These are phyloP conservation scores for Erodium moschatum DNA, from an alignment of 441 rosid species.

Conservation along the genomic window DNA sequence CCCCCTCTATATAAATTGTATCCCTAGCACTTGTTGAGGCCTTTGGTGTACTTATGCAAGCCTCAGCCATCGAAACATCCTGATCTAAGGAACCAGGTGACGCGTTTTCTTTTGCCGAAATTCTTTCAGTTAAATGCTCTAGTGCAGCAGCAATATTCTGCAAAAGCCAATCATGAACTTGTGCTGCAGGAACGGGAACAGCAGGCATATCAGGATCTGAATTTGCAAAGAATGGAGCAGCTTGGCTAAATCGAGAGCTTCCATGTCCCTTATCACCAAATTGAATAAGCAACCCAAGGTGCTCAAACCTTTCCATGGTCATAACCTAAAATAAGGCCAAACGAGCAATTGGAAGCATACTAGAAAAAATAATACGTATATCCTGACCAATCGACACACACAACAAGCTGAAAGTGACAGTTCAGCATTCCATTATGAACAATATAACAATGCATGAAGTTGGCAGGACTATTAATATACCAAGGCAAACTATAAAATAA, in stretches of 20 bases:
- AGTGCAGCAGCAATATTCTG: constrained; percentile 66
- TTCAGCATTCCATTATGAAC: too few species aligned
- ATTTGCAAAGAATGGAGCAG: constrained; percentile 88
- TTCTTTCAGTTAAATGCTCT: constrained; percentile 70
- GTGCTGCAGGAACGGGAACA: constrained; percentile 75
- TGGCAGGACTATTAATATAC: too few species aligned
- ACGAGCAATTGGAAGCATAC: constrained; percentile 18
- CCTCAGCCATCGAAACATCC: constrained; percentile 88
- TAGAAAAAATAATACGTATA: too few species aligned
- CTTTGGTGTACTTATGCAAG: constrained; percentile 59
- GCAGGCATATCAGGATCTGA: constrained; percentile 99
- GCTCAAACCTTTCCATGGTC: constrained; percentile 86
- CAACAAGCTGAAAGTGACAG: too few species aligned
- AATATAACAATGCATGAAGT: too few species aligned
- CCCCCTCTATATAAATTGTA: constrained; percentile 72
- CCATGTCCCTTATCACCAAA: constrained; percentile 83
- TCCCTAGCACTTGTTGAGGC: constrained; percentile 51
- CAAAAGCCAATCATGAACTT: constrained; percentile 84
- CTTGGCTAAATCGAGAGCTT: constrained; percentile 68
- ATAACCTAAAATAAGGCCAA: constrained; percentile 49
- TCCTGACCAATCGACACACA: too few species aligned
- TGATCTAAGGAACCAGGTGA: constrained; percentile 54
- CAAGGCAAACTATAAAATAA: too few species aligned
- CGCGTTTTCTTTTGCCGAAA: constrained; percentile 79
- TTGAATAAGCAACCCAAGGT: constrained; percentile 85